A percentile compares a stretch with the other conserved stretches of the same genome.
These are phyloP conservation scores for Hippophae rhamnoides DNA, from an alignment of 306 rosid species.

Conservation along the genomic window DNA sequence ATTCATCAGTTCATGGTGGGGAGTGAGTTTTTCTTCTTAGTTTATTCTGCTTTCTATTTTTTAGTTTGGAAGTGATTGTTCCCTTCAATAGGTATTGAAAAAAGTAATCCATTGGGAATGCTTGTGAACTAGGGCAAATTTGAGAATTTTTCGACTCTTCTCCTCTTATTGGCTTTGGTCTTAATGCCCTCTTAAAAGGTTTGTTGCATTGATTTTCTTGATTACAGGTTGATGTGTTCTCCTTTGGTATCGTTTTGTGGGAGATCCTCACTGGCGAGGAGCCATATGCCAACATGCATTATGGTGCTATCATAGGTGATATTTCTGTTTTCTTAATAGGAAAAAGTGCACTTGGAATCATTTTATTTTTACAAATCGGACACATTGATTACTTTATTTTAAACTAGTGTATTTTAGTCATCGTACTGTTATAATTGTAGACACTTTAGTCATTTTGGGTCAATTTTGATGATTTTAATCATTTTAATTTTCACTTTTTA, in stretches of 20 bases:
- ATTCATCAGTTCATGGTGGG: not conserved
- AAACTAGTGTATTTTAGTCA: too few species aligned
- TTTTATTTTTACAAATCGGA: too few species aligned
- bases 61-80: not conserved
- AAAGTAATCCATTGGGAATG: too few species aligned
- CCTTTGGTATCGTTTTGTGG: slow-evolving; percentile 88
- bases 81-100: too few species aligned
- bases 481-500: too few species aligned
- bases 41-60: not conserved
- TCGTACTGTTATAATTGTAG: too few species aligned
- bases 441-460: too few species aligned
- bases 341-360: too few species aligned
- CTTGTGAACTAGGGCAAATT: too few species aligned
- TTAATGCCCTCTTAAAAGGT: slow-evolving; percentile 2
- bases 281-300: slow-evolving; percentile 96
- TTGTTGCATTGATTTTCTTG: slow-evolving; percentile 9
- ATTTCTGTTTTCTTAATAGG: not conserved
- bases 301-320: slow-evolving; percentile 84
- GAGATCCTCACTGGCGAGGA: slow-evolving; percentile 96
- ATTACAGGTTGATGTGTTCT: slow-evolving; percentile 81
- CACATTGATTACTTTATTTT: too few species aligned
- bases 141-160: slow-evolving; percentile 3
- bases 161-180: slow-evolving; percentile 9
- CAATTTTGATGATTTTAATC: too few species aligned
- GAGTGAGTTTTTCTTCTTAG: not conserved